Evolutionary conservation across 2,329 filamentous ascomycete species (phyloP), one percentile per base, ranked within the genome.

Genomic region (Penicillium sclerotiorum): DNA sequence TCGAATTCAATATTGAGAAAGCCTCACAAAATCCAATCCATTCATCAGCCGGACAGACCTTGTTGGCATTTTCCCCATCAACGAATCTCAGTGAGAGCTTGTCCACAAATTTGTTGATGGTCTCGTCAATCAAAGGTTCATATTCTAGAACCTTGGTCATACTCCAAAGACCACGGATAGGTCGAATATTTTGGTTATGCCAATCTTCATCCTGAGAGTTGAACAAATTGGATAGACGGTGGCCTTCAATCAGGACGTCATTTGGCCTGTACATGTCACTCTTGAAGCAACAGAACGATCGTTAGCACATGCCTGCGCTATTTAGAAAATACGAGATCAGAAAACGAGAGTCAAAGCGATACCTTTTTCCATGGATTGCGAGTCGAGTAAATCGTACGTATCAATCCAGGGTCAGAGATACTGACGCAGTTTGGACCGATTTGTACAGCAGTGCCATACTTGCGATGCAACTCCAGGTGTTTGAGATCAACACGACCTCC

Each of bases 341-440:
- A 18, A 36, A 36, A n/a, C n/a, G 20, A 7, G 28, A 13, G 15
- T 15, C 7, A 6, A 8, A 22, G 7, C 12, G 2, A 27, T 50
- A 53, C 57, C 55, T 57, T 59, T 25, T 59, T 59, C 56, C 58
- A 59, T 33, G 56, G 47, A 41, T 55, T 58, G 11, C 58, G 49
- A 4, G 58, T 60, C 12, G 59, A 56, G 28, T 73, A 76, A 7
- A 75, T 58, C 1, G 61, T 64, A 37, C 68, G 69, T 52, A 71
- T 68, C 25, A 75, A 44, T 28, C 68, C 63, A 0, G 73, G 71
- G 3, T 67, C 63, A 41, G 72, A 67, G n/a, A 76, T 58, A 43
- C 70, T 69, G 13, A 76, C 58, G 7, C 69, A 56, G 22, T 71
- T 72, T 3, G 73, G 74, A 2, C 67, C 71, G 20, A 75, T 67